Evolutionary conservation across 306 rosid genomes (phyloP), one percentile per base, ranked within the genome.

Genomic region (Trifolium pratense): DNA sequence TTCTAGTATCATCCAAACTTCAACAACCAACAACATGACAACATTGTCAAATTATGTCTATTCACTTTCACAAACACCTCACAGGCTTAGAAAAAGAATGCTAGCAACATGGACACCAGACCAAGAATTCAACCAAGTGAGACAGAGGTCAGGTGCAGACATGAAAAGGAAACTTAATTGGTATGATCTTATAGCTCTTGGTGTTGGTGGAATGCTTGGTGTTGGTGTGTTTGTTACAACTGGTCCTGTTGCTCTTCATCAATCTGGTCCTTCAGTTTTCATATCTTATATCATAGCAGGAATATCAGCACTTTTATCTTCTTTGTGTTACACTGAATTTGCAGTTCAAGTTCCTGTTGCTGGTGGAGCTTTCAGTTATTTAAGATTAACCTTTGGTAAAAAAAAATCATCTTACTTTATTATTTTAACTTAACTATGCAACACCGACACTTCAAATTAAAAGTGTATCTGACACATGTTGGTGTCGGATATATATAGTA

Each of bases 181-280:
- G 98, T 82, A 85, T 75, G 98, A 93, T 72, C 77, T 93, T 7
- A 15, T 93, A 1, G 92, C 96, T 31, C 97, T 93, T 78, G 97
- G 96, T 5, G 84, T 91, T 52, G 98, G 98, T 16, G 98, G 98
- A 67, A 93, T 91, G 98, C 97, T 93, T 60, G 98, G 98, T 23
- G 96, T 84, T 52, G 98, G 98, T 9, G 98, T 93, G 18, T 93
- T 93, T 55, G 90, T 91, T 73, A 91, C 97, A n/a, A 93, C 98
- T 11, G 98, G 98, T 3, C 17, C 77, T 42, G 98, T 86, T 11
- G 92, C 97, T 23, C 82, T 32, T 52, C 58, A 78, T 0, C 70
- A 70, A n/a, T 79, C 98, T 60, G 98, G 98, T 43, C 89, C 98
- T 68, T 82, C 96, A 0, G 96, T 93, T 52, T 91, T 93, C 82